Evolutionary conservation across 129 eudicot species (phyloP), one percentile per base, ranked within the genome.

Genomic region (Lonicera japonica): DNA sequence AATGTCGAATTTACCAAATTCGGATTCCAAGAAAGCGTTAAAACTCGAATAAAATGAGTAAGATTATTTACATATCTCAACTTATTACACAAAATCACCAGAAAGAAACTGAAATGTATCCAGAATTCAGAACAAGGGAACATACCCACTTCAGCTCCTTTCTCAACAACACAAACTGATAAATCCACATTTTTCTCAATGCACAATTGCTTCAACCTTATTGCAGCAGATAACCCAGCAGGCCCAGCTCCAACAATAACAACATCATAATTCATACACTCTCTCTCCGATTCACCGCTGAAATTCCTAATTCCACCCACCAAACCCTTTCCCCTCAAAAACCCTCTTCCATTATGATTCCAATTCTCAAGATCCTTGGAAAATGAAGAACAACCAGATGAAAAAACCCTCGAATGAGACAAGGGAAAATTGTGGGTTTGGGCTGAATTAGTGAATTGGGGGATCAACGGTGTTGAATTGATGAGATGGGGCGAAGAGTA

Each of bases 181-280:
- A 81, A 74, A 54, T 90, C 94, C 21, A 81, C 85, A 56, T 74
- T 86, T 24, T 79, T 84, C 40, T 86, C 83, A 5, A 53, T 59
- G 55, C 96, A 87, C 72, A 92, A 39, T 23, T 92, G 98, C 77
- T 92, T 92, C 79, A 92, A 85, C 68, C 82, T 74, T 22, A 92
- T 92, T 0, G 98, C 95, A 0, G 98, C 95, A 5, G 98, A 87
- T 67, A 92, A 70, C 0, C 98, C 98, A 41, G 96, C 95, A 2
- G 98, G 98, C 18, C 98, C 98, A 25, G 87, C 98, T 36, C 98
- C 98, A 25, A 92, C 87, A 45, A 92, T 80, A 41, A 92, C 95
- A 17, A 92, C 96, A 24, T 92, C 98, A 48, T 92, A 92, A 11
- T 82, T 66, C 75, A 92, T 77, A 23, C 69, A 65, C 61, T 92